Conservation (phyloP, 1,284 basidiomycete genomes). For the Cystobasidium pallidum region DNA sequence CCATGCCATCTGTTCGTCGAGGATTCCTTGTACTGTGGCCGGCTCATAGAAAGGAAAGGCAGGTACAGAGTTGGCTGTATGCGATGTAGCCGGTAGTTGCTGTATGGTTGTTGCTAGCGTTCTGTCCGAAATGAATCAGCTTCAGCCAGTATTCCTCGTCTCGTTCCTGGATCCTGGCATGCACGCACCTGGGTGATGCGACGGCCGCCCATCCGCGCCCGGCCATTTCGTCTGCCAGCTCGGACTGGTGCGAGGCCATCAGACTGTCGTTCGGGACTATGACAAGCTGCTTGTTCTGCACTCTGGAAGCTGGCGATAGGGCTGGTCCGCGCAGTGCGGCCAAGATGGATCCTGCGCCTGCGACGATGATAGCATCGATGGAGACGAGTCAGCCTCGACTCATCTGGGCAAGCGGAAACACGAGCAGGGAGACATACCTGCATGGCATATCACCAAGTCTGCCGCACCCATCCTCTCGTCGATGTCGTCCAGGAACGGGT, state of each 20-base stretch:
- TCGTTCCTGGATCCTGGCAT: not conserved
- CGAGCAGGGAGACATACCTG: slow-evolving; percentile 64
- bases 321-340: slow-evolving; percentile 68
- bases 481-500: slow-evolving; percentile 73
- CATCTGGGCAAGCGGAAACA: not conserved
- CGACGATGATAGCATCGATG: not conserved
- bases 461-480: slow-evolving; percentile 67
- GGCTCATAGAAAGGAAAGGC: slow-evolving; percentile 42
- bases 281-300: slow-evolving; percentile 68
- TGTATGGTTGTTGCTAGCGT: slow-evolving; percentile 9
- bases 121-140: slow-evolving; percentile 5
- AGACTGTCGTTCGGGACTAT: slow-evolving; percentile 86
- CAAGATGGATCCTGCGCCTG: slow-evolving; percentile 92
- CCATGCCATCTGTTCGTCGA: slow-evolving; percentile 46
- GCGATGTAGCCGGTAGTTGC: not conserved
- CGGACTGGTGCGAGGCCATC: slow-evolving; percentile 90
- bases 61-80: not conserved
- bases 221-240: slow-evolving; percentile 75
- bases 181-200: slow-evolving; percentile 29
- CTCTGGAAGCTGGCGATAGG: slow-evolving; percentile 5
- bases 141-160: not conserved
- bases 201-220: slow-evolving; percentile 60
- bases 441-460: slow-evolving; percentile 86
- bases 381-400: slow-evolving; percentile 14
- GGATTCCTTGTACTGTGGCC: slow-evolving; percentile 41